phyloP scores from a whole-genome alignment of 495 filamentous ascomycete species.

The Penicillium psychrofluorescens region DNA sequence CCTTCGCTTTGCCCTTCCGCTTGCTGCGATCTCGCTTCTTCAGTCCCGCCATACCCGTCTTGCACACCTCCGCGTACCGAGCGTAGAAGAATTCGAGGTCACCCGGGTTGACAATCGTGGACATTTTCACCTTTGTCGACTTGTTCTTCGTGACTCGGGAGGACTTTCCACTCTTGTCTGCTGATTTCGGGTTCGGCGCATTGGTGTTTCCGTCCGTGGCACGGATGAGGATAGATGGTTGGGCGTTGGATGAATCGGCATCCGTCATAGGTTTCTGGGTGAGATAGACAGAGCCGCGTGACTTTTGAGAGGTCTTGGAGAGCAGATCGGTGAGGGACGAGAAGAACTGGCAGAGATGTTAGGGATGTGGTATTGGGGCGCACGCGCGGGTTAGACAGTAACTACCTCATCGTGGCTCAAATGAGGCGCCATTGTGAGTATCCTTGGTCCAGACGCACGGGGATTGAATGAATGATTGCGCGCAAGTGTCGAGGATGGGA shows the following conservation, averaged over 20 bases:
- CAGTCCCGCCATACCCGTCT: constrained; percentile 74
- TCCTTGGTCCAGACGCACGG: constrained; percentile 1
- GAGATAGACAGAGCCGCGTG: constrained; percentile 72
- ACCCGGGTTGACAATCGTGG: constrained; percentile 70
- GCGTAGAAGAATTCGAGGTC: constrained; percentile 74
- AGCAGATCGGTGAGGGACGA: constrained; percentile 67
- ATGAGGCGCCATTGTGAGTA: constrained; percentile 45
- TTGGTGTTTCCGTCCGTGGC: constrained; percentile 64
- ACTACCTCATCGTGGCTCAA: constrained; percentile 69
- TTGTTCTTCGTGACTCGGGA: constrained; percentile 19
- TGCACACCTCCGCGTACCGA: constrained; percentile 88
- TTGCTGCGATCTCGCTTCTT: constrained; percentile 94
- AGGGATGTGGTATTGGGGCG: not conserved
- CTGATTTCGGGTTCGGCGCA: constrained; percentile 31
- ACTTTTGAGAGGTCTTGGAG: constrained; percentile 54
- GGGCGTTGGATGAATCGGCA: constrained; percentile 13
- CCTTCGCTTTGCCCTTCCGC: constrained; percentile 57
- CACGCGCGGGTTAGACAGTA: not conserved
- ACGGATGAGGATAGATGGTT: constrained; percentile 67
- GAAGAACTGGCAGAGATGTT: constrained; percentile 67
- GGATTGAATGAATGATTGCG: constrained; percentile 2
- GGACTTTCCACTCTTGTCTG: constrained; percentile 16
- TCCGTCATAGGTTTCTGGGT: constrained; percentile 63
- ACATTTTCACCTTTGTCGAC: constrained; percentile 59
- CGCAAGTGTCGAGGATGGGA: no score